phyloP scores from a whole-genome alignment of 1,139 yeast species.

The Magnusiomyces magnusii region DNA sequence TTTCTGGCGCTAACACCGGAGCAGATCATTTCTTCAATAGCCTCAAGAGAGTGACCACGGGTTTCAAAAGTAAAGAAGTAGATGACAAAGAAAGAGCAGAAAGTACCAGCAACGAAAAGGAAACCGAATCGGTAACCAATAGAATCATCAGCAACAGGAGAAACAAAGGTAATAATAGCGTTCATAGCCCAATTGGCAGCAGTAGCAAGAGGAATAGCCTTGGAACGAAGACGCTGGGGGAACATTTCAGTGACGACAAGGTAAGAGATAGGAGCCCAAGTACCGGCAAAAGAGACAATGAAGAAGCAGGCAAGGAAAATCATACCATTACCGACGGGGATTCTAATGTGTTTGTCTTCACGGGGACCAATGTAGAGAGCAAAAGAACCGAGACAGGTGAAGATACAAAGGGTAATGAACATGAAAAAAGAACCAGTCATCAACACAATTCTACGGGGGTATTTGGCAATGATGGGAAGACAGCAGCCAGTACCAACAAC shows the following conservation, averaged over 20 bases:
- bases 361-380: conserved; percentile 5
- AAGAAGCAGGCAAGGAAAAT: conserved; percentile 71
- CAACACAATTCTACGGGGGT: conserved; percentile 64
- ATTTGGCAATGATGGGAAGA: conserved; percentile 55
- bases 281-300: conserved; percentile 74
- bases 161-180: conserved; percentile 57
- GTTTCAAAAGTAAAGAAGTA: conserved; percentile 67
- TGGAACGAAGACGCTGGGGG: conserved; percentile 71
- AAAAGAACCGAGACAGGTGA: conserved; percentile 58
- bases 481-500: conserved; percentile 67
- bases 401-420: conserved; percentile 57
- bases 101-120: conserved; percentile 51
- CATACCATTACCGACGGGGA: conserved; percentile 61
- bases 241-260: conserved; percentile 71
- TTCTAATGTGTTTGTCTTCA: conserved; percentile 13
- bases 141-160: conserved; percentile 56
- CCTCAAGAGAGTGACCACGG: conserved; percentile 68
- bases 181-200: conserved; percentile 31
- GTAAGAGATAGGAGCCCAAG: conserved; percentile 85
- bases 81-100: conserved; percentile 51
- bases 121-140: conserved; percentile 36
- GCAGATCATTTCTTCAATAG: conserved; percentile 52
- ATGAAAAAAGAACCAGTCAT: conserved; percentile 57
- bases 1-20: conserved; percentile 30
- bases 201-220: conserved; percentile 52